Evolutionary conservation across 306 rosid species (phyloP).

Genomic region (Cicer yamashitae): DNA sequence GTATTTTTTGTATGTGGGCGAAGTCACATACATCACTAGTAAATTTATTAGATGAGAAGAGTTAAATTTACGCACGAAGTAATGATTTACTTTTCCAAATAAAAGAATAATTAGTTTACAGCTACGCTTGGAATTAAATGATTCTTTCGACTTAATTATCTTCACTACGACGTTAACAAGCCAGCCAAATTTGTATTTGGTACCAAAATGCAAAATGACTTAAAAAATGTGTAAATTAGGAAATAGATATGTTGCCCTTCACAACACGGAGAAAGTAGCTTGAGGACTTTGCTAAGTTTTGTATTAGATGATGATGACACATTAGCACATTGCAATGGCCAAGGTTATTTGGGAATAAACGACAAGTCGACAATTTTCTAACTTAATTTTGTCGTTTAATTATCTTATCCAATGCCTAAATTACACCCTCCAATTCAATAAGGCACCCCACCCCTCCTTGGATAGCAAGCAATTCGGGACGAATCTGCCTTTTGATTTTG

Average conservation of each 20-base stretch:
- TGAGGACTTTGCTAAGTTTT: constrained; percentile 29
- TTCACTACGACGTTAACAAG: not conserved
- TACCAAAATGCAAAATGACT: constrained; percentile 33
- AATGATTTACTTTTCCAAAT: not conserved
- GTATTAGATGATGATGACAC: constrained; percentile 35
- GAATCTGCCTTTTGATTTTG: constrained; percentile 25
- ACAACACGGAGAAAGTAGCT: constrained; percentile 17
- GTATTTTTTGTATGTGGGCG: too few relatives aligned
- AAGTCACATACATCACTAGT: too few relatives aligned
- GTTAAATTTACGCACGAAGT: too few relatives aligned
- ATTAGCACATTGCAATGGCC: constrained; percentile 25
- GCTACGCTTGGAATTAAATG: not conserved
- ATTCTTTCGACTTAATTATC: too few relatives aligned
- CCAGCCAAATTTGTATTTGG: not conserved
- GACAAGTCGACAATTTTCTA: constrained; percentile 39
- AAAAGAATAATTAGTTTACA: not conserved
- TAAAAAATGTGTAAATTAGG: constrained; percentile 37
- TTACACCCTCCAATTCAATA: constrained; percentile 33
- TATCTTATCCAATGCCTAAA: constrained; percentile 39
- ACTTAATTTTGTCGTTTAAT: constrained; percentile 43
- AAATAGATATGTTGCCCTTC: constrained; percentile 40
- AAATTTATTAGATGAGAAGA: too few relatives aligned
- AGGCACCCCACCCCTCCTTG: not conserved
- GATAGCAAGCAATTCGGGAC: constrained; percentile 21
- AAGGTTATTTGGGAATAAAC: constrained; percentile 18